phyloP scores from a whole-genome alignment of 2,329 filamentous ascomycete genomes.

The Coleophoma crateriformis region DNA sequence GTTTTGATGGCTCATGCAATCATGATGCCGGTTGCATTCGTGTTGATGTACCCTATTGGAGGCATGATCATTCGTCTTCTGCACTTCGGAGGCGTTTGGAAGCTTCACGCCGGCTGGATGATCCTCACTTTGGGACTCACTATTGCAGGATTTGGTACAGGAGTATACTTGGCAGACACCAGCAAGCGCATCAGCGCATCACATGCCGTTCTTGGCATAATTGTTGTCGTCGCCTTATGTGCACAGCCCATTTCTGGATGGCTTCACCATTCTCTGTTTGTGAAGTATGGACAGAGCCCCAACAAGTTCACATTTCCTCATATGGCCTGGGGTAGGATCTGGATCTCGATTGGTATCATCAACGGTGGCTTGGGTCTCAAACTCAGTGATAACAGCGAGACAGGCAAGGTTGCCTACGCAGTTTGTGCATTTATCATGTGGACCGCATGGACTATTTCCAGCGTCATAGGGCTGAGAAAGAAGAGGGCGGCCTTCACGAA shows the following conservation, averaged over 20 bases:
- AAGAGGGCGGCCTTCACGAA: slow-evolving; percentile 3
- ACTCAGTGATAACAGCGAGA: slow-evolving; percentile 34
- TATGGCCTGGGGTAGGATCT: slow-evolving; percentile 54
- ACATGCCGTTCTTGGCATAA: slow-evolving; percentile 51
- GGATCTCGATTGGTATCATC: slow-evolving; percentile 54
- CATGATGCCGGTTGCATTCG: slow-evolving; percentile 52
- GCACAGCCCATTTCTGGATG: slow-evolving; percentile 54
- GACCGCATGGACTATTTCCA: slow-evolving; percentile 35
- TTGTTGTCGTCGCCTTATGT: slow-evolving; percentile 45
- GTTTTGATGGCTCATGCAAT: slow-evolving; percentile 42
- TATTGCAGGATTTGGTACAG: slow-evolving; percentile 54
- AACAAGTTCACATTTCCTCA: slow-evolving; percentile 45
- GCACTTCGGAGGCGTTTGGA: slow-evolving; percentile 35
- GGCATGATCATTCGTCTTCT: slow-evolving; percentile 56
- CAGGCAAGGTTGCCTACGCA: slow-evolving; percentile 46
- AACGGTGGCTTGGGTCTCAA: slow-evolving; percentile 58
- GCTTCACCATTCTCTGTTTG: slow-evolving; percentile 50
- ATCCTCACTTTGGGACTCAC: slow-evolving; percentile 46
- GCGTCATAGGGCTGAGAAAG: slow-evolving; percentile 10
- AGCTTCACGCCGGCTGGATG: slow-evolving; percentile 52
- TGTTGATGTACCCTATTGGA: slow-evolving; percentile 53
- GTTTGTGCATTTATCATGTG: slow-evolving; percentile 49
- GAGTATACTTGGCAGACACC: slow-evolving; percentile 35
- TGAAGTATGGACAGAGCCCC: slow-evolving; percentile 31
- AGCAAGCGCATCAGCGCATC: slow-evolving; percentile 4